These are phyloP conservation scores for Ceratonia siliqua DNA, from an alignment of 306 rosid species.

Conservation along the genomic window DNA sequence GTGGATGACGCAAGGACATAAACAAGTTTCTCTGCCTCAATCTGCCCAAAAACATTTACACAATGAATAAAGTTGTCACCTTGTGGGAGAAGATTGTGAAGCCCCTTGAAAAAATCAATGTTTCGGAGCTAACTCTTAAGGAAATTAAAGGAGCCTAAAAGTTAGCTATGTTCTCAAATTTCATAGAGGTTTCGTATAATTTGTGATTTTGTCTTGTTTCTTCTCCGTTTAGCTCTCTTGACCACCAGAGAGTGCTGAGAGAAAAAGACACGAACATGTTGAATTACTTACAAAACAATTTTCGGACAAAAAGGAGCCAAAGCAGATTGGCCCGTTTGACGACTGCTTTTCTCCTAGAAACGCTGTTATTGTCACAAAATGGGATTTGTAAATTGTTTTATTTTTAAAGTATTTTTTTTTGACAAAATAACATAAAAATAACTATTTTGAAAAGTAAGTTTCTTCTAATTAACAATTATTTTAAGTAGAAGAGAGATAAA, in stretches of 20 bases:
- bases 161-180: background rate
- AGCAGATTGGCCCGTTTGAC: background rate
- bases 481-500: too few relatives aligned
- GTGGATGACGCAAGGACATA: conserved; percentile 55
- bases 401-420: too few relatives aligned
- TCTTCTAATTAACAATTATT: too few relatives aligned
- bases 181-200: background rate
- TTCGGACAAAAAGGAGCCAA: background rate
- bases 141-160: conserved; percentile 41
- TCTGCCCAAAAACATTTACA: conserved; percentile 44
- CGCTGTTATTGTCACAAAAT: too few relatives aligned
- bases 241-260: background rate
- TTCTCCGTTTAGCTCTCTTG: background rate
- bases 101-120: conserved; percentile 45
- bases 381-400: too few relatives aligned
- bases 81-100: conserved; percentile 61
- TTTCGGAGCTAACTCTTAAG: conserved; percentile 50
- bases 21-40: conserved; percentile 52
- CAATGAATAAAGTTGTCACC: conserved; percentile 53
- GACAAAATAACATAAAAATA: too few relatives aligned
- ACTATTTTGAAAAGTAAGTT: too few relatives aligned
- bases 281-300: background rate
- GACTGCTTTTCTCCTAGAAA: too few relatives aligned
- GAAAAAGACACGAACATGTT: background rate
- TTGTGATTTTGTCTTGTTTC: background rate